A percentile compares a stretch with the other conserved stretches of the same genome.
Conservation (phyloP, 1,139 yeast species). For the Saccharomycopsis crataegensis region DNA sequence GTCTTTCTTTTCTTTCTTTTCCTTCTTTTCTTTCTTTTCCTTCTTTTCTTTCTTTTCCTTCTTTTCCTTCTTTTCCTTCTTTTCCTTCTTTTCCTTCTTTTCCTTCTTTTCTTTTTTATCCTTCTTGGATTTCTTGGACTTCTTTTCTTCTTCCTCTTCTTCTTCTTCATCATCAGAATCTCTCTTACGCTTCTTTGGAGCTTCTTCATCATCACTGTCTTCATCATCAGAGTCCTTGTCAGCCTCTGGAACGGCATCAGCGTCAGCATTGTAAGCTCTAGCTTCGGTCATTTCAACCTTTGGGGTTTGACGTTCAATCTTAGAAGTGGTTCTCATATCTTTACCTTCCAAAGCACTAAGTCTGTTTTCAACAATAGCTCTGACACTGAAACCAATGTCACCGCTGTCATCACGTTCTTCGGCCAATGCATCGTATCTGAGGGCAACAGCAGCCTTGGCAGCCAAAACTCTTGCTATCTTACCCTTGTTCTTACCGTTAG, state of each 20-base stretch:
- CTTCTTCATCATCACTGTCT: conserved; percentile 42
- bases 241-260: conserved; percentile 50
- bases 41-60: conserved; percentile 18
- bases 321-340: conserved; percentile 75
- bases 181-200: conserved; percentile 30
- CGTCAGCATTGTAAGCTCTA: conserved; percentile 88
- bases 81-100: conserved; percentile 31
- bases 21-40: conserved; percentile 26
- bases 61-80: conserved; percentile 39
- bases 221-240: conserved; percentile 41
- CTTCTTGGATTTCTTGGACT: conserved; percentile 30
- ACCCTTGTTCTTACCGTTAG: conserved; percentile 96
- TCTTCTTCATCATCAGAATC: conserved; percentile 35
- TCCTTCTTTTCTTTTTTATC: conserved; percentile 40
- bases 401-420: conserved; percentile 97
- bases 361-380: conserved; percentile 92
- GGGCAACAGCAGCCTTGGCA: conserved; percentile 94
- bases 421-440: conserved; percentile 93
- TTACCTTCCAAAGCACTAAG: conserved; percentile 95
- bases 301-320: conserved; percentile 66
- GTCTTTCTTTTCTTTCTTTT: conserved; percentile 24
- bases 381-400: conserved; percentile 83
- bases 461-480: conserved; percentile 98
- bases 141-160: conserved; percentile 31
- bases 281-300: conserved; percentile 81